Base-by-base conservation (phyloP, 2,329 filamentous ascomycete species). In the Penicillium sumatraense region DNA sequence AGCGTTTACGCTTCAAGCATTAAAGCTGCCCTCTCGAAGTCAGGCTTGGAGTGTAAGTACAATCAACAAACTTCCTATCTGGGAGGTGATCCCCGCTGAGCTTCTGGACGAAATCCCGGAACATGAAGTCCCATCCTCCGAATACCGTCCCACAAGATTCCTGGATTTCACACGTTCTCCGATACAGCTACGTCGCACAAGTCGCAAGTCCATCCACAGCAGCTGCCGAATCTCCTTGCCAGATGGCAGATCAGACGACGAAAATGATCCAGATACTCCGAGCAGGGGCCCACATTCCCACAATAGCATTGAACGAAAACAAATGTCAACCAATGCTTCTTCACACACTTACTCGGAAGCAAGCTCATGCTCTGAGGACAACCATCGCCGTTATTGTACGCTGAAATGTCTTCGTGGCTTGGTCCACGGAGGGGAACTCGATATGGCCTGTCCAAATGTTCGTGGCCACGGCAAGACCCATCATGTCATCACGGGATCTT, bases 121-220 rank as follows among this genome's bases (percentile, higher is more conserved):
- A 7, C 6, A 54, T 14, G 46, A 54, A 35, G 45, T 53, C 9
- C 54, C 45, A 29, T 40, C 45, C 40, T 57, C 54, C 26, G 46
- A 57, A 50, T 57, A 57, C 49, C 50, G 46, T 24, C 54, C 50
- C 16, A 44, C 38, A 7, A 74, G 31, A 46, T 14, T 20, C 10
- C 40, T 21, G 5, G 23, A 52, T 26, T 46, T 47, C 31, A 14
- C 44, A 27, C 40, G 40, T 29, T 57, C 45, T 46, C 51, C 40
- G 26, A 49, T 56, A 35, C 42, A 56, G 47, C 35, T 51, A 23
- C 53, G 53, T 41, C 47, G 16, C 26, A 51, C 41, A 40, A 54
- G 9, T n/a, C n/a, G n/a, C n/a, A n/a, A n/a, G n/a, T 26, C 41
- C 16, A 40, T 16, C 24, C 3, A 20, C 26, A 16, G 42, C 24